These are phyloP conservation scores for Suillus subalutaceus DNA, from an alignment of 768 basidiomycete species.

Conservation along the genomic window DNA sequence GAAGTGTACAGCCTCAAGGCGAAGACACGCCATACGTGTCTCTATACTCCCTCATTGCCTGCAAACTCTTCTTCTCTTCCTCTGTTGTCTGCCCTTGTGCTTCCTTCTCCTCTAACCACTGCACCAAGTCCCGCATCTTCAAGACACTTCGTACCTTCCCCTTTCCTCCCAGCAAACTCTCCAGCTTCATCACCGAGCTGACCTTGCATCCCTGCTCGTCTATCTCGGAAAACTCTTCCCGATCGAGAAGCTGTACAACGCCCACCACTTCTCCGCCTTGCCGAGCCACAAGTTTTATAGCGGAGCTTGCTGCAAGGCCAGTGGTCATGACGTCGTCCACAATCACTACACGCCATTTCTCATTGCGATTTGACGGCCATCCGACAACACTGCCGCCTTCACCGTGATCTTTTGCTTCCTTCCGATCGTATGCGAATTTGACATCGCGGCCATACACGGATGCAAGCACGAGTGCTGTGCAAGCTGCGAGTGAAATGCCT, in stretches of 20 bases:
- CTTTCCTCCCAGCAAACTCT: slow-evolving; percentile 64
- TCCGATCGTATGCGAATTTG: slow-evolving; percentile 91
- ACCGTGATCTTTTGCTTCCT: slow-evolving; percentile 95
- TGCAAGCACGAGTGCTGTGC: slow-evolving; percentile 76
- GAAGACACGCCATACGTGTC: slow-evolving; percentile 26
- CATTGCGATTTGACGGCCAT: slow-evolving; percentile 73
- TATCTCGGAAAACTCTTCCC: slow-evolving; percentile 36
- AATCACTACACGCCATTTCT: slow-evolving; percentile 63
- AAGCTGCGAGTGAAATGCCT: slow-evolving; percentile 90
- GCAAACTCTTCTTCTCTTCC: slow-evolving; percentile 59
- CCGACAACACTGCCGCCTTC: slow-evolving; percentile 95
- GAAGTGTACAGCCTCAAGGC: not conserved
- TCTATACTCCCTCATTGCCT: slow-evolving; percentile 72
- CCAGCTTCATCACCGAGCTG: slow-evolving; percentile 85
- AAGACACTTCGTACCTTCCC: slow-evolving; percentile 79
- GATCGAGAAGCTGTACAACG: slow-evolving; percentile 83
- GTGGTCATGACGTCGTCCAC: slow-evolving; percentile 97
- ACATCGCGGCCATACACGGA: slow-evolving; percentile 65
- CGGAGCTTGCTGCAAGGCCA: slow-evolving; percentile 84
- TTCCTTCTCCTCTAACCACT: slow-evolving; percentile 73
- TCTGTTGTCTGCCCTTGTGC: not conserved
- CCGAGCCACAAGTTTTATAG: slow-evolving; percentile 70
- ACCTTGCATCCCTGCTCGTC: slow-evolving; percentile 39
- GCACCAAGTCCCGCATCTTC: slow-evolving; percentile 83
- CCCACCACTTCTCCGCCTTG: slow-evolving; percentile 86